Percentiles rank a stretch among this genome's conserved stretches.
phyloP scores from a whole-genome alignment of 345 rosid species.

The Luvunga scandens region DNA sequence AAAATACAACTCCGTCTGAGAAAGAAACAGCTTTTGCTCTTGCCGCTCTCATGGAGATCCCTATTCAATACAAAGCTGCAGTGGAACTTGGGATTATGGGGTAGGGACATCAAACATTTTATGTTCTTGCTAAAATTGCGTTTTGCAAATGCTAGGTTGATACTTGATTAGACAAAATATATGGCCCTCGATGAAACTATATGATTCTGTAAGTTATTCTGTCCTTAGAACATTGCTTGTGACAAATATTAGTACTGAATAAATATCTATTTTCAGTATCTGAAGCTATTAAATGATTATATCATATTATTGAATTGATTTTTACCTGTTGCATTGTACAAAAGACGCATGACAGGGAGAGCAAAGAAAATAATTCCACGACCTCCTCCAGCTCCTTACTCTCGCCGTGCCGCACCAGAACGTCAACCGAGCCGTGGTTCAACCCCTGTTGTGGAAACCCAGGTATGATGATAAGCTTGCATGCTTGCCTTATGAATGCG shows the following conservation, averaged over 20 bases:
- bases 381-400: constrained; percentile 58
- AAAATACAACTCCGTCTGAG: constrained; percentile 33
- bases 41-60: constrained; percentile 90
- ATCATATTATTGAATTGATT: not conserved
- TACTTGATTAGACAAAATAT: not conserved
- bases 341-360: constrained; percentile 43
- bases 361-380: constrained; percentile 55
- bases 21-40: constrained; percentile 92
- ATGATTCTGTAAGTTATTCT: not conserved
- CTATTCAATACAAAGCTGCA: constrained; percentile 72
- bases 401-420: constrained; percentile 23
- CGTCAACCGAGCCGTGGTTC: constrained; percentile 22
- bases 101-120: constrained; percentile 31
- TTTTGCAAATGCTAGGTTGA: not conserved
- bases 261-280: not conserved
- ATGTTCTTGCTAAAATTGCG: not conserved
- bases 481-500: not conserved
- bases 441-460: constrained; percentile 29
- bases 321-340: constrained; percentile 2
- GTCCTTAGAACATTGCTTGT: not conserved
- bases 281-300: not conserved
- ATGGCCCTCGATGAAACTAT: not conserved
- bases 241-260: too few species aligned
- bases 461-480: constrained; percentile 30
- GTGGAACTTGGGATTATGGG: constrained; percentile 58